Evolutionary conservation across 2,329 filamentous ascomycete species (phyloP), one percentile per base, ranked within the genome.

Genomic region (Tricladium varicosporioides): DNA sequence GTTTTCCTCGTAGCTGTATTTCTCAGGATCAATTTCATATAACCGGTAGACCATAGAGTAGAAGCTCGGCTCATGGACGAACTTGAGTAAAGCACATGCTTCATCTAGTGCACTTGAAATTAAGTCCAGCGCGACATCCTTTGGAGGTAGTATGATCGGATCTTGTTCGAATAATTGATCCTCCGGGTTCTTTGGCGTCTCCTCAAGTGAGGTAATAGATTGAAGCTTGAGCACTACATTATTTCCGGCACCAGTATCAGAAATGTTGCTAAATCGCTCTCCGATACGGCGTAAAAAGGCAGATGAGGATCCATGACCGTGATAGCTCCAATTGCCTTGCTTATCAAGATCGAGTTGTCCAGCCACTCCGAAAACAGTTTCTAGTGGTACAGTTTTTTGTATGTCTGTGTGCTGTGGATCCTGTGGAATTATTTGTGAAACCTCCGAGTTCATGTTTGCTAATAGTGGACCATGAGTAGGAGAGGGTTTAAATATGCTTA

Each of bases 321-420:
- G 91, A 66, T 96, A 97, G 71, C 96, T 91, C 85, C 91, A 95
- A 64, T 93, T 85, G 44, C 92, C 92, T 66, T 87, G 85, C 64
- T 96, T 92, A 66, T 94, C 91, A 44, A 96, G 80, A 67, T 97
- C 92, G 18, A 97, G 79, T 69, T 91, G 88, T 42, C 92, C 92
- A 5, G 92, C 89, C 42, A 89, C 89, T 69, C 92, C 89, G 54
- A 97, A 90, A 92, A 97, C 96, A 22, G 92, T 95, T 70, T 93
- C 86, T 18, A 97, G 77, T 61, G 92, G 82, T 9, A 82, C 83
- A 19, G 5, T 27, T 18, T 54, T 22, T 36, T 51, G 14, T 91
- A 97, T 96, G 22, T 91, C 94, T 69, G 92, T 86, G 16, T 97
- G 77, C 60, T 92, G 83, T 43, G 16, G 15, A 16, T 31, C 33